These are phyloP conservation scores for Yamadazyma aaseri DNA, from an alignment of 1,139 yeast species.

Conservation along the genomic window DNA sequence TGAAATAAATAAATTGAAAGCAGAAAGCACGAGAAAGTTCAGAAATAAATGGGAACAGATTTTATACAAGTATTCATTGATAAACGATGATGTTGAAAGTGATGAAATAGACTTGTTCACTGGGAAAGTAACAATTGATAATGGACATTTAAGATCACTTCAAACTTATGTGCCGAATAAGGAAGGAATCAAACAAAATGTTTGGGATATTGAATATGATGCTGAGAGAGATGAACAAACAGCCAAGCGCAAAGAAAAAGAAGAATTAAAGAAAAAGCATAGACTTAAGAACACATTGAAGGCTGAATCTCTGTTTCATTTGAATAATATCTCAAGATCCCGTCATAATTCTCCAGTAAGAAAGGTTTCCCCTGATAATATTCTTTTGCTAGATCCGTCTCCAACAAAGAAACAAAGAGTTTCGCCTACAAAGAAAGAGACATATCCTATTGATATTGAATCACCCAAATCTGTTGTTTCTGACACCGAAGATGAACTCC, in stretches of 20 bases:
- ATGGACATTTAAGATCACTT: constrained; percentile 59
- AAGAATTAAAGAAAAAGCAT: constrained; percentile 10
- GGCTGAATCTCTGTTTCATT: constrained; percentile 14
- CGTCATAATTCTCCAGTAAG: constrained; percentile 6
- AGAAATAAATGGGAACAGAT: constrained; percentile 54
- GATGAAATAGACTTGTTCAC: constrained; percentile 65
- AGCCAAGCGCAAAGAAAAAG: constrained; percentile 12
- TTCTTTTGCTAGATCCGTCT: constrained; percentile 31
- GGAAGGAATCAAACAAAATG: constrained; percentile 15
- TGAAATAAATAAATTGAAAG: constrained; percentile 24
- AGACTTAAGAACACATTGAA: constrained; percentile 20
- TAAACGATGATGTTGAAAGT: constrained; percentile 54
- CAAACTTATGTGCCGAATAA: constrained; percentile 3
- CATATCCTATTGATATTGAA: not conserved
- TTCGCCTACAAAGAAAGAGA: constrained; percentile 11
- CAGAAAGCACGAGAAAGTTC: constrained; percentile 32
- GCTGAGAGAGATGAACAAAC: constrained; percentile 16
- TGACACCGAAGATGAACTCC: too few relatives aligned
- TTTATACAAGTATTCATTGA: constrained; percentile 49
- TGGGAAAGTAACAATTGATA: constrained; percentile 58
- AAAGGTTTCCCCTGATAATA: constrained; percentile 17
- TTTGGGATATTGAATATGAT: constrained; percentile 25
- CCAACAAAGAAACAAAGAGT: constrained; percentile 21
- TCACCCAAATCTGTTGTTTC: not conserved
- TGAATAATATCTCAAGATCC: constrained; percentile 9